Base-by-base conservation (phyloP, 75 land plant species). In the Azolla pinnata region DNA sequence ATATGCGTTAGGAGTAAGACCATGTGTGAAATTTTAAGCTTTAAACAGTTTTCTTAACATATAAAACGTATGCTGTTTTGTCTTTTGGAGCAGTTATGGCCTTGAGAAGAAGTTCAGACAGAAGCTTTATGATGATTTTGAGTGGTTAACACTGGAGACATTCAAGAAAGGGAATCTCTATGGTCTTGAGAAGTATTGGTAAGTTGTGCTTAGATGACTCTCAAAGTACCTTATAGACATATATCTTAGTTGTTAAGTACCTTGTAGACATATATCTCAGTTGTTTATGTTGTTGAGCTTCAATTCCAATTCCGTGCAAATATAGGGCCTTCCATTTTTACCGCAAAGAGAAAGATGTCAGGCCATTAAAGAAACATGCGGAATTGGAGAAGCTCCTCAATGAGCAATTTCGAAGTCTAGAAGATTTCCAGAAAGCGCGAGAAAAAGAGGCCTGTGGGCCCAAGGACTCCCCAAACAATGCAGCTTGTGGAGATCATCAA, bases 181-280 rank as follows among this genome's bases (percentile, higher is more conserved):
- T 71, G 99, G 99, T 42, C 85, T 95, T n/a, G 99, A 95, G 68
- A 86, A 95, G 76, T 95, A 95, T 63, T 90, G 99, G 99, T 95
- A 78, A 45, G 46, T 53, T 4, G 17, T 8, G 18, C 19, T 38
- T 2, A 17, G 44, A 10, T 27, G 14, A 14, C 2, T 24, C 31
- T 46, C 25, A 4, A 23, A 24, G 1, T 59, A 26, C 12, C 7
- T 29, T 62, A 17, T 49, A 30, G 9, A 16, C 38, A 7, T 7
- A 59, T 8, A 10, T n/a, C 19, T 10, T 34, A 26, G 55, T 3
- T 4, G n/a, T 26, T n/a, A n/a, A 16, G 19, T 59, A 35, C 16
- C 19, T 27, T 31, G n/a, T n/a, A n/a, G n/a, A n/a, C n/a, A n/a
- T n/a, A n/a, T n/a, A n/a, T n/a, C n/a, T n/a, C n/a, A n/a, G n/a